Evolutionary conservation across 306 rosid species (phyloP).

Genomic region (Myrica gale): DNA sequence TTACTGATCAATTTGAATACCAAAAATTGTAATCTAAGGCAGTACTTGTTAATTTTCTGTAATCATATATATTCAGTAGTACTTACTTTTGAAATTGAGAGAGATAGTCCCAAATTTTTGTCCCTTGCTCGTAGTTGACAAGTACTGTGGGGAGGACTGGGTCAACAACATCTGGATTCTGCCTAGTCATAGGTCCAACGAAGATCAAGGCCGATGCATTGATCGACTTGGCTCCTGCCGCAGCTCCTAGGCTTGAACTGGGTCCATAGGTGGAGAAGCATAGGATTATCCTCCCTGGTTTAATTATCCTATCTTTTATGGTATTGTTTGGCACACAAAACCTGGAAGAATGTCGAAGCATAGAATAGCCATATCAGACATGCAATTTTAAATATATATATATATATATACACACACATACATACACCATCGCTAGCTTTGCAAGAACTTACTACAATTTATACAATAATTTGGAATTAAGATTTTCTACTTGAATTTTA

Average conservation of each 20-base stretch:
- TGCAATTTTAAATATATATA: too few species aligned
- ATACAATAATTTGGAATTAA: too few species aligned
- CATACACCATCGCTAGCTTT: too few species aligned
- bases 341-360: conserved; percentile 12
- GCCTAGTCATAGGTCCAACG: conserved; percentile 35
- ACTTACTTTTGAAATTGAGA: conserved; percentile 31
- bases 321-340: conserved; percentile 22
- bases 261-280: conserved; percentile 48
- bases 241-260: conserved; percentile 21
- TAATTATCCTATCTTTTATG: too few species aligned
- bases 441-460: too few species aligned
- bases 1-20: too few species aligned
- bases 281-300: conserved; percentile 31
- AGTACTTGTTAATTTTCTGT: neutral
- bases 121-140: conserved; percentile 38
- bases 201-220: conserved; percentile 44
- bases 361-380: too few species aligned
- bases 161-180: conserved; percentile 20
- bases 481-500: too few species aligned
- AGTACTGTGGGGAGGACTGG: conserved; percentile 38
- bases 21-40: too few species aligned
- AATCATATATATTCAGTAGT: neutral
- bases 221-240: conserved; percentile 32
- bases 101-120: conserved; percentile 37
- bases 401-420: too few species aligned